Conservation (phyloP, 441 rosid species). For the Arabidopsis lyrata region DNA sequence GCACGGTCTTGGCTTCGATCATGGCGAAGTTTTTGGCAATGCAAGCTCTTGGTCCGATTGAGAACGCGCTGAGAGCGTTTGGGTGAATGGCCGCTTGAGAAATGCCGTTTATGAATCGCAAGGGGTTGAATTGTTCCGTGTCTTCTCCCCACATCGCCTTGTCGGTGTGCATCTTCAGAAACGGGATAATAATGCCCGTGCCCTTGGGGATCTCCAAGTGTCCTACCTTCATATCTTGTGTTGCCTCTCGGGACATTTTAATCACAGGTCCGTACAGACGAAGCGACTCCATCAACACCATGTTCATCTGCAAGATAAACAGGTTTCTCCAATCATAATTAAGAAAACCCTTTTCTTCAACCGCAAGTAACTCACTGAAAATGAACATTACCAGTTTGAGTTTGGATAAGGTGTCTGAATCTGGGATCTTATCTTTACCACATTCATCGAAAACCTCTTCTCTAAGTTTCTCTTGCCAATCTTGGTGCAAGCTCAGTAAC, state of each 20-base stretch:
- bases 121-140: conserved; percentile 59
- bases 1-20: conserved; percentile 54
- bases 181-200: conserved; percentile 41
- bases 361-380: conserved; percentile 2
- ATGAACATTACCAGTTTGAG: conserved; percentile 50
- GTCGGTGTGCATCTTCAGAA: conserved; percentile 52
- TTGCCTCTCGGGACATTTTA: conserved; percentile 40
- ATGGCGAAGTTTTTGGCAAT: conserved; percentile 55
- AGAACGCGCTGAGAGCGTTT: conserved; percentile 53
- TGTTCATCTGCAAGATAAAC: conserved; percentile 49
- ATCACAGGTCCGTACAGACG: conserved; percentile 58
- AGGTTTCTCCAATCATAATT: not conserved
- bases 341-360: not conserved
- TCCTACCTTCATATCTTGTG: conserved; percentile 52
- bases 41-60: conserved; percentile 60
- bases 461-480: conserved; percentile 64
- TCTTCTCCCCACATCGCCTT: conserved; percentile 64
- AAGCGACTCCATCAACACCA: conserved; percentile 65
- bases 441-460: conserved; percentile 54
- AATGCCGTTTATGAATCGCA: conserved; percentile 53
- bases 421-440: conserved; percentile 43
- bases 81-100: conserved; percentile 53
- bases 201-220: conserved; percentile 53
- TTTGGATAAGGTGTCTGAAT: conserved; percentile 48
- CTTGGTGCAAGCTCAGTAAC: conserved; percentile 57